These are phyloP conservation scores for Dactylis glomerata DNA, from an alignment of 176 grass and related monocot genomes.

Conservation along the genomic window DNA sequence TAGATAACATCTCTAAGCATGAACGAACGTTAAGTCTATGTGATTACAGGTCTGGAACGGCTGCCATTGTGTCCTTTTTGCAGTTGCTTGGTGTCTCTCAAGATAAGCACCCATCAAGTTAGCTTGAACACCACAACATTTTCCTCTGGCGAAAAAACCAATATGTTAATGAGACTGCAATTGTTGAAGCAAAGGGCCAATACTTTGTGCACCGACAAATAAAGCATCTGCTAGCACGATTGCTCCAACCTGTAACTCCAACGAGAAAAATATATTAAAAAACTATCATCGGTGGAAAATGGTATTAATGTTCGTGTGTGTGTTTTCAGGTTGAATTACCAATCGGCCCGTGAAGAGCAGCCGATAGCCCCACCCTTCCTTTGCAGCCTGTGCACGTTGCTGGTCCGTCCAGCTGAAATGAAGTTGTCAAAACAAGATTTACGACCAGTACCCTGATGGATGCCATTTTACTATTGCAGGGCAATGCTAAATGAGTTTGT, in stretches of 20 bases:
- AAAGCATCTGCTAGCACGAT: constrained; percentile 74
- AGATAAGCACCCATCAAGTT: not conserved
- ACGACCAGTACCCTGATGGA: not conserved
- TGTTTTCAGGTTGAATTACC: constrained; percentile 40
- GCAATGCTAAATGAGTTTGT: not conserved
- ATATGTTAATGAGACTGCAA: constrained; percentile 40
- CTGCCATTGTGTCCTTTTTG: not conserved
- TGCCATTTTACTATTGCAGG: not conserved
- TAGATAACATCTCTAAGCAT: not conserved
- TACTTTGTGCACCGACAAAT: constrained; percentile 70
- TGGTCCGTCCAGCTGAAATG: constrained; percentile 90
- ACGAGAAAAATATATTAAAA: not conserved
- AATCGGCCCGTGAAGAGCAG: constrained; percentile 84
- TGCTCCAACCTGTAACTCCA: constrained; percentile 58
- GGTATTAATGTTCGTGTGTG: not conserved
- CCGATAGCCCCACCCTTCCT: constrained; percentile 74
- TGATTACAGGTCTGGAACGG: not conserved
- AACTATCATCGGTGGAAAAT: not conserved
- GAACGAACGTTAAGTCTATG: not conserved
- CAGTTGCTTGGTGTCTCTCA: not conserved
- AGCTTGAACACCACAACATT: not conserved
- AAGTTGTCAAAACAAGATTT: not conserved
- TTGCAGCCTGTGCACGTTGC: constrained; percentile 68
- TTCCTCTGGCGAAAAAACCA: not conserved
- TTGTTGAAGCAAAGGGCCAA: constrained; percentile 77